These are phyloP conservation scores for Sechiopsis laciniata DNA, from an alignment of 306 rosid genomes.

Conservation along the genomic window DNA sequence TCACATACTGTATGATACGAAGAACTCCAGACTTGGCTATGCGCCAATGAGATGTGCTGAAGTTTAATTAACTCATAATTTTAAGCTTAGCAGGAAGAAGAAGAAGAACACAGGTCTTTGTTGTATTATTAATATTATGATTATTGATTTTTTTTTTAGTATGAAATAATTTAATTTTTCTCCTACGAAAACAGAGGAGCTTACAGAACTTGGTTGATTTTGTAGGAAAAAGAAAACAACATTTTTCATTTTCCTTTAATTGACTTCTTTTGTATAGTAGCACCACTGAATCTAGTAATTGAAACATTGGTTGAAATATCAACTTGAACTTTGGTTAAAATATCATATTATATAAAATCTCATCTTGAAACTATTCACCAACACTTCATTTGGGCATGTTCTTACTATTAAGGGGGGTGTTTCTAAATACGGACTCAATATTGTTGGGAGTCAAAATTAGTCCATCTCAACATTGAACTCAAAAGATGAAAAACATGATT, in stretches of 20 bases:
- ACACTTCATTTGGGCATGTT: no score
- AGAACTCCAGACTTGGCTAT: conserved; percentile 81
- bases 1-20: conserved; percentile 69
- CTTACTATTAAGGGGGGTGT: no score
- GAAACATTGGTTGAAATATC: no score
- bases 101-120: background rate
- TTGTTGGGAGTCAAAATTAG: no score
- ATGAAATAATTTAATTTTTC: conserved; percentile 14
- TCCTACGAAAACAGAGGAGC: background rate
- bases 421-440: no score
- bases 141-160: background rate
- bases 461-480: no score
- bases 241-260: background rate
- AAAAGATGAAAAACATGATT: no score
- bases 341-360: no score
- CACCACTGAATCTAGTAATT: background rate
- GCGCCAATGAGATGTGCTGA: conserved; percentile 88
- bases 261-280: background rate
- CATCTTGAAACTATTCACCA: no score
- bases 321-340: no score
- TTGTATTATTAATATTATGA: background rate
- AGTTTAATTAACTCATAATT: conserved; percentile 31
- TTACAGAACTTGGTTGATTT: background rate
- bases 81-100: background rate
- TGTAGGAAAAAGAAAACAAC: background rate